These are phyloP conservation scores for Cubamyces lactineus DNA, from an alignment of 768 basidiomycete genomes.

Conservation along the genomic window DNA sequence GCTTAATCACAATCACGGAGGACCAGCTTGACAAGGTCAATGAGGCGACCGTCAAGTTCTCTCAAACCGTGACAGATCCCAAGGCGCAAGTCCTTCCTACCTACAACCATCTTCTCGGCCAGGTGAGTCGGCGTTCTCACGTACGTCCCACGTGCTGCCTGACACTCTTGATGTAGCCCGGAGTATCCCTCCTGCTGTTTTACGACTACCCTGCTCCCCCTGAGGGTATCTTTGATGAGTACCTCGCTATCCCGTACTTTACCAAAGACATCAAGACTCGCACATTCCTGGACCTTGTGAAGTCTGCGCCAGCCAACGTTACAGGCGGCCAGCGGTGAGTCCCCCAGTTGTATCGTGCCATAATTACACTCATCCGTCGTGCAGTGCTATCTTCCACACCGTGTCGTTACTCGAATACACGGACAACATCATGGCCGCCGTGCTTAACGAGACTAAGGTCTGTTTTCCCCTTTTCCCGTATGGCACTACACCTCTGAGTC, in stretches of 20 bases:
- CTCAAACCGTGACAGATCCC: conserved; percentile 47
- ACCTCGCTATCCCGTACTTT: conserved; percentile 47
- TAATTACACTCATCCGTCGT: no score
- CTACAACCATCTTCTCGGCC: conserved; percentile 41
- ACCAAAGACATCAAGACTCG: conserved; percentile 44
- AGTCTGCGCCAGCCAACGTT: conserved; percentile 39
- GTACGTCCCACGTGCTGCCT: neutral
- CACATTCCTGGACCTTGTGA: conserved; percentile 46
- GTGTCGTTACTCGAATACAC: conserved; percentile 45
- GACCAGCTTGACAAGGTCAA: conserved; percentile 29
- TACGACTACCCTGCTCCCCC: conserved; percentile 60
- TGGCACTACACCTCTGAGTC: neutral
- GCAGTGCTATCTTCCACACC: conserved; percentile 41
- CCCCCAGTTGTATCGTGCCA: neutral
- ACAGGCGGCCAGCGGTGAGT: conserved; percentile 36
- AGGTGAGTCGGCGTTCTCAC: conserved; percentile 34
- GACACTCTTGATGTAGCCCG: conserved; percentile 10
- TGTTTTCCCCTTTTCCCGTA: conserved; percentile 5
- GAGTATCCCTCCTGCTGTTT: conserved; percentile 47
- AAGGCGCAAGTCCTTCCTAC: conserved; percentile 55
- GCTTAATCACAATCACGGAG: conserved; percentile 41
- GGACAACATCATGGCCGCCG: conserved; percentile 41
- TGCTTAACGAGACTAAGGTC: conserved; percentile 49
- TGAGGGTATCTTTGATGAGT: conserved; percentile 53
- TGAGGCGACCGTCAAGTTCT: conserved; percentile 46